A percentile compares a stretch with the other conserved stretches of the same genome.
Conservation (phyloP, 805 yeast species). For the Starmerella kuoi region DNA sequence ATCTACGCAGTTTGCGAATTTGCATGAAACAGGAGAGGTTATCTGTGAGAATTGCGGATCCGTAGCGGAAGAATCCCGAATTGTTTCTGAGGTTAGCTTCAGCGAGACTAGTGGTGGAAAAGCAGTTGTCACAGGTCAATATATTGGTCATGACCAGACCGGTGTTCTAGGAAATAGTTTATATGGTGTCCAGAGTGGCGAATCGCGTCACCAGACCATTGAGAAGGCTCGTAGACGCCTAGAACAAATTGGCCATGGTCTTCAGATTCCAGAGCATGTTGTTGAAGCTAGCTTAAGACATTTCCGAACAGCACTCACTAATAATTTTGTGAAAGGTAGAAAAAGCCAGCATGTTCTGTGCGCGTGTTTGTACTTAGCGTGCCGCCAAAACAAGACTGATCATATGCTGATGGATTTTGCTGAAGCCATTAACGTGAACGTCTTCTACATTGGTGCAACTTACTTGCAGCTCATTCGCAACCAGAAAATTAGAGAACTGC, state of each 20-base stretch:
- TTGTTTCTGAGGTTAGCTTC: constrained; percentile 89
- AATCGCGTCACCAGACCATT: constrained; percentile 79
- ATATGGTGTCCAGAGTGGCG: constrained; percentile 34
- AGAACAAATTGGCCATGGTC: constrained; percentile 63
- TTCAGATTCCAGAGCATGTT: constrained; percentile 70
- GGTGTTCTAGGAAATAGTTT: constrained; percentile 59
- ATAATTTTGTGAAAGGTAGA: constrained; percentile 94
- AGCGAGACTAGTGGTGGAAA: constrained; percentile 90
- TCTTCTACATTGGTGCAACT: constrained; percentile 91
- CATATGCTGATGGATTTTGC: constrained; percentile 95
- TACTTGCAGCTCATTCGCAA: constrained; percentile 85
- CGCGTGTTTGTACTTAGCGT: constrained; percentile 87
- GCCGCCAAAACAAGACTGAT: constrained; percentile 80
- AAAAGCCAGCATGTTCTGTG: constrained; percentile 90
- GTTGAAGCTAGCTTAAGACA: constrained; percentile 79
- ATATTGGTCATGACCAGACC: constrained; percentile 73
- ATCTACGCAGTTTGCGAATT: constrained; percentile 14
- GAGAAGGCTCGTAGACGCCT: constrained; percentile 72
- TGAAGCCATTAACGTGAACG: constrained; percentile 77
- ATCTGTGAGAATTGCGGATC: constrained; percentile 77
- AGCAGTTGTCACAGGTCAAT: constrained; percentile 90
- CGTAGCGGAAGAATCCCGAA: constrained; percentile 83
- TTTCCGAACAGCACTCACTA: constrained; percentile 75
- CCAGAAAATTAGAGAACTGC: constrained; percentile 62
- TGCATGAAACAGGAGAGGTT: constrained; percentile 37